These are phyloP conservation scores for Haplosporangium sp. DNA, from an alignment of 371 early-diverging fungal species.

Conservation along the genomic window DNA sequence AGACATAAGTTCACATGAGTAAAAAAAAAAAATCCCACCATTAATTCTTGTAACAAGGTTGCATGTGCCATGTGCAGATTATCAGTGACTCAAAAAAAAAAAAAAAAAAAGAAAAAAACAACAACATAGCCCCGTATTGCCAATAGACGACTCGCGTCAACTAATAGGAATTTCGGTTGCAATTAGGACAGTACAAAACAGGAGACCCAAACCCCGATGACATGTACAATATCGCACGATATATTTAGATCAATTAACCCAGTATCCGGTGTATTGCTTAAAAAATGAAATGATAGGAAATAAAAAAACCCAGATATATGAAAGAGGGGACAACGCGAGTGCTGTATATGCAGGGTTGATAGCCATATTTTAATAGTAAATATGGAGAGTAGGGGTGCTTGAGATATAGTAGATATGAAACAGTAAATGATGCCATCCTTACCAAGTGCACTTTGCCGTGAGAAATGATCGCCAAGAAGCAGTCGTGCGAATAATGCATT, in stretches of 20 bases:
- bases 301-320: not conserved
- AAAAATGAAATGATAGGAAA: not conserved
- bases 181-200: not conserved
- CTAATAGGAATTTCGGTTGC: not conserved
- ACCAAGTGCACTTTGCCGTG: conserved; percentile 68
- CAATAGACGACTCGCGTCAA: not conserved
- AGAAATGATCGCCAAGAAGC: conserved; percentile 75
- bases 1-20: not conserved
- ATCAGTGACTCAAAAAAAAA: not conserved
- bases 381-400: not conserved
- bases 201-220: not conserved
- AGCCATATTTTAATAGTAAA: not conserved
- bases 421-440: conserved; percentile 11
- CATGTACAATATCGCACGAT: not conserved
- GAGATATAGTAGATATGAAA: no score
- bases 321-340: not conserved
- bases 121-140: not conserved
- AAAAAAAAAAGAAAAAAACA: no score
- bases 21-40: no score
- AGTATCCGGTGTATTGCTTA: not conserved
- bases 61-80: not conserved
- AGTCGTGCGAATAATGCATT: conserved; percentile 82
- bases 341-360: not conserved
- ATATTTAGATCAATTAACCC: conserved; percentile 2
- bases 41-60: not conserved